These are phyloP conservation scores for Cucurbita ficifolia DNA, from an alignment of 306 rosid species.

Conservation along the genomic window DNA sequence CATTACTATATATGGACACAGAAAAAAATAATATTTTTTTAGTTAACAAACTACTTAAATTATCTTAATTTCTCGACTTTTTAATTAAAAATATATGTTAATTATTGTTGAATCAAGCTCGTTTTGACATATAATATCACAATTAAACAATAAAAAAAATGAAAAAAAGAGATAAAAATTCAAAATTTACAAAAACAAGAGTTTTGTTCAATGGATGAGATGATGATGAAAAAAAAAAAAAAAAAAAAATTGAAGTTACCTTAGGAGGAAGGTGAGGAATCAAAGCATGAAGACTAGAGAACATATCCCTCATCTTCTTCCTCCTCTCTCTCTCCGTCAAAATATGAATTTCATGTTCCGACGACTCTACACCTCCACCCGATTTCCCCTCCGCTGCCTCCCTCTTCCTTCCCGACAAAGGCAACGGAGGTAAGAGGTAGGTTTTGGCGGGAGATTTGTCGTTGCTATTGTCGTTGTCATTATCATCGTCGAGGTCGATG, in stretches of 20 bases:
- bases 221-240: no score
- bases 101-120: no score
- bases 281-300: constrained; percentile 52
- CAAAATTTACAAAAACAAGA: no score
- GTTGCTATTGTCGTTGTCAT: background rate
- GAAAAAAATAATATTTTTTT: no score
- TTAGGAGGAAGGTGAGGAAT: constrained; percentile 68
- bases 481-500: background rate
- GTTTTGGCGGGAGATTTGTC: background rate
- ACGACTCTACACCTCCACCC: constrained; percentile 3
- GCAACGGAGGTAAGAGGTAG: background rate
- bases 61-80: no score
- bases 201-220: no score
- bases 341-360: constrained; percentile 43
- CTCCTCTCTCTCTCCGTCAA: constrained; percentile 78
- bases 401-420: background rate
- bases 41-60: no score
- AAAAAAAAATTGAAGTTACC: constrained; percentile 20
- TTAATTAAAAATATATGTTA: no score
- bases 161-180: no score
- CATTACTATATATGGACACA: no score
- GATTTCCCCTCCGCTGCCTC: background rate
- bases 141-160: no score
- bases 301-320: constrained; percentile 78
- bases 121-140: no score